Evolutionary conservation across 129 eudicot species (phyloP), one percentile per base, ranked within the genome.

Genomic region (Flaveria ramosissima): DNA sequence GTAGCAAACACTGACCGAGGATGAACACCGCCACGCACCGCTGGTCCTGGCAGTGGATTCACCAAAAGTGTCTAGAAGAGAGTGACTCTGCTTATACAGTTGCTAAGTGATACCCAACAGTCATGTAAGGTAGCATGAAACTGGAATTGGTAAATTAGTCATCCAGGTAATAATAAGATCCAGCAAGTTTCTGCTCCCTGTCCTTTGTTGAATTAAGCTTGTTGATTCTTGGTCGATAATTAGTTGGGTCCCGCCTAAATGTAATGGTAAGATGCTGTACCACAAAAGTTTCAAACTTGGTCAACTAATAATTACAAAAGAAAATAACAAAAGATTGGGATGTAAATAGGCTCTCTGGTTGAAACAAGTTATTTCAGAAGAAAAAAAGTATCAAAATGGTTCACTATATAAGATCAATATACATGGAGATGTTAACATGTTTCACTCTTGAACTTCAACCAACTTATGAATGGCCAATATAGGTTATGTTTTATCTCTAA

Each of bases 101-200:
- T 75, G 78, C 60, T 45, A 60, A 60, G 68, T 17, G 68, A 75
- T 13, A 24, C 17, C 75, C 75, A 55, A 3, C 21, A 59, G 77
- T 70, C 82, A 27, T 75, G 71, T 46, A 41, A 19, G 61, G 78
- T 45, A 48, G 41, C 52, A 30, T 51, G 65, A 39, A 65, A 60
- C 70, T 60, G 9, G 70, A 42, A 23, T 55, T 52, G 27, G 12
- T 6, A 56, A 73, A 36, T 86, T 73, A 93, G 67, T 88, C 98
- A 55, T 93, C 98, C 77, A 90, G 77, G 65, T 93, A 93, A 75
- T 93, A 93, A 63, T 90, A 85, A 59, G 97, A 89, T 73, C 98
- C 98, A 67, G 97, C 97, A 65, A 78, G 19, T 82, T 93, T 93
- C 87, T 93, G 98, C 87, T 90, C 98, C 82, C 92, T 82, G 85